Conservation (phyloP, 1,284 basidiomycete species). For the Tylopilus sp. region DNA sequence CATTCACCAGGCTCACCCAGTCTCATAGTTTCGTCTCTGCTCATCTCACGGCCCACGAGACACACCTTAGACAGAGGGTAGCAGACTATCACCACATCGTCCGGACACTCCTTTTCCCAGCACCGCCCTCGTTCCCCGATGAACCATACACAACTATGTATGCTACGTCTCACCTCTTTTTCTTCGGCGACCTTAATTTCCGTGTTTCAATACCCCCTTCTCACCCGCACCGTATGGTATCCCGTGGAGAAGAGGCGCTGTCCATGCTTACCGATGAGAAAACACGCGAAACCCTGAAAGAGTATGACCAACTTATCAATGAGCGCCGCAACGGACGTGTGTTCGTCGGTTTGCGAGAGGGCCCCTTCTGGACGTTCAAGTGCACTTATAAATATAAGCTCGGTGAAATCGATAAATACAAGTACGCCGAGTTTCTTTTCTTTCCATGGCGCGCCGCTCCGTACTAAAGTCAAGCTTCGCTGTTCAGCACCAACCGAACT, state of each 20-base stretch:
- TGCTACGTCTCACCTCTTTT: constrained; percentile 79
- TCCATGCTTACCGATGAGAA: constrained; percentile 46
- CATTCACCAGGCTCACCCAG: constrained; percentile 6
- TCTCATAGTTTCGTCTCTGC: constrained; percentile 81
- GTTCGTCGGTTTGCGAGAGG: constrained; percentile 76
- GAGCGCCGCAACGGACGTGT: constrained; percentile 62
- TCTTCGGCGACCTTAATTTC: constrained; percentile 91
- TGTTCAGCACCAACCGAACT: constrained; percentile 60
- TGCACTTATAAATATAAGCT: constrained; percentile 85
- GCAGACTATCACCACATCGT: constrained; percentile 83
- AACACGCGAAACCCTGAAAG: constrained; percentile 61
- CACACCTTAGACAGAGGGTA: constrained; percentile 69
- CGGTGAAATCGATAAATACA: constrained; percentile 77
- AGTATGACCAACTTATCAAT: constrained; percentile 72
- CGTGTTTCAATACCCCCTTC: constrained; percentile 60
- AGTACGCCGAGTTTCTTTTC: constrained; percentile 40
- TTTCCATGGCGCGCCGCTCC: not conserved
- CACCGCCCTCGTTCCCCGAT: constrained; percentile 43
- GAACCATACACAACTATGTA: constrained; percentile 60
- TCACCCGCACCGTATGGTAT: constrained; percentile 40
- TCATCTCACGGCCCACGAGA: constrained; percentile 85
- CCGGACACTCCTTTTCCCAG: constrained; percentile 74
- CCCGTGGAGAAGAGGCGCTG: constrained; percentile 36
- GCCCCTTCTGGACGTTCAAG: constrained; percentile 81
- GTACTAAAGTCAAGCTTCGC: not conserved